Percentiles rank a stretch among this genome's conserved stretches.
Conservation (phyloP, 768 basidiomycete genomes). For the Polyporus arcularius region DNA sequence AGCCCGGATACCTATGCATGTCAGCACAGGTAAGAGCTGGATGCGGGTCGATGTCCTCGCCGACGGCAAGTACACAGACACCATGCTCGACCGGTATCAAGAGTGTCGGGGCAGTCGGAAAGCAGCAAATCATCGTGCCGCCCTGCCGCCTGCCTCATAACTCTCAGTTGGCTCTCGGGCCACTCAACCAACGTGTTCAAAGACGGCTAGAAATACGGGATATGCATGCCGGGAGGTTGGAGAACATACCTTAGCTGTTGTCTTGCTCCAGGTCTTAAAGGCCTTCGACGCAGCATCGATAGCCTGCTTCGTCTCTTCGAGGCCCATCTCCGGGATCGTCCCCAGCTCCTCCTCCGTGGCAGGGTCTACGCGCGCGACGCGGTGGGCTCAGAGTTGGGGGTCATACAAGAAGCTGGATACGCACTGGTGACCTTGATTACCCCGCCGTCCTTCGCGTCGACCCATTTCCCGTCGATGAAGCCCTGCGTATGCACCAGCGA, state of each 20-base stretch:
- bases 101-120: no score
- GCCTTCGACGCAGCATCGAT: conserved; percentile 80
- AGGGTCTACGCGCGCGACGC: conserved; percentile 59
- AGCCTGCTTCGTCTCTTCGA: conserved; percentile 80
- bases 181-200: no score
- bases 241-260: conserved; percentile 76
- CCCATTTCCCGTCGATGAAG: conserved; percentile 84
- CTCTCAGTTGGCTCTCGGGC: no score
- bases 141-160: no score
- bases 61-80: no score
- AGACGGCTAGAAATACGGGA: not conserved
- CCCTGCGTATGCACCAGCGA: conserved; percentile 74
- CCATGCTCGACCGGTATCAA: no score
- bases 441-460: conserved; percentile 73
- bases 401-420: conserved; percentile 26
- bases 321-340: conserved; percentile 85
- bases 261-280: conserved; percentile 84
- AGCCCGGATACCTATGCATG: no score
- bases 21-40: no score
- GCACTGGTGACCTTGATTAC: conserved; percentile 77
- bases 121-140: no score
- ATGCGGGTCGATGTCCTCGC: no score
- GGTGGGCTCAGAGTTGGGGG: not conserved
- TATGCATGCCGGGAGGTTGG: not conserved
- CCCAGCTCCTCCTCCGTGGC: conserved; percentile 84